phyloP scores from a whole-genome alignment of 208 protist genomes.

The Leishmania tarentolae region DNA sequence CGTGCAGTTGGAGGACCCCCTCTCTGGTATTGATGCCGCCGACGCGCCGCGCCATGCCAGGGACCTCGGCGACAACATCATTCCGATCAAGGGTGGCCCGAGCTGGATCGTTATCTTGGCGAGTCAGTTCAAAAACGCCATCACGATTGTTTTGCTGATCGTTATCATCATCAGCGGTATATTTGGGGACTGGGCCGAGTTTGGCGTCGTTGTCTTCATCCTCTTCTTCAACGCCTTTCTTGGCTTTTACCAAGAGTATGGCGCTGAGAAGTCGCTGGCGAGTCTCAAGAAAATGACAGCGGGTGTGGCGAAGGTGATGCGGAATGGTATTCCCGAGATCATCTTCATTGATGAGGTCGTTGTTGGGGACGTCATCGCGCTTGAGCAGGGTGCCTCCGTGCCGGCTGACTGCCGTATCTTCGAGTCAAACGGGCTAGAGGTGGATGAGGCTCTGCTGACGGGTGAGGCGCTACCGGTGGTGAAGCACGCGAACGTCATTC shows the following conservation, averaged over 20 bases:
- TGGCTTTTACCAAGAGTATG: conserved; percentile 90
- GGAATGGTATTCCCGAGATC: conserved; percentile 84
- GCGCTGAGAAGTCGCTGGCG: conserved; percentile 81
- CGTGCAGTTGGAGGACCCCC: conserved; percentile 66
- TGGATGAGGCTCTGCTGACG: conserved; percentile 94
- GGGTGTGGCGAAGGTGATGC: conserved; percentile 88
- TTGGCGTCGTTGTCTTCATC: conserved; percentile 82
- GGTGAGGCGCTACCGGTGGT: conserved; percentile 89
- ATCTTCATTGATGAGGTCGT: conserved; percentile 95
- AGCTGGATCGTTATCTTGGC: conserved; percentile 69
- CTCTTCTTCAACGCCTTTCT: conserved; percentile 88
- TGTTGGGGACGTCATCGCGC: conserved; percentile 95
- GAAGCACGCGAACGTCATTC: conserved; percentile 85
- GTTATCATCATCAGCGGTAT: conserved; percentile 81
- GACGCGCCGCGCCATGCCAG: conserved; percentile 59
- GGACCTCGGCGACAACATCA: conserved; percentile 79
- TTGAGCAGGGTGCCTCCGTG: conserved; percentile 92
- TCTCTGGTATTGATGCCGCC: conserved; percentile 42
- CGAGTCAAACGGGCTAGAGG: conserved; percentile 76
- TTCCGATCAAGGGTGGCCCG: conserved; percentile 76
- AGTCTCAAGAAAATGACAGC: conserved; percentile 89
- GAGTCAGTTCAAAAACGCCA: conserved; percentile 85
- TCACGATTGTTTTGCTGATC: conserved; percentile 83
- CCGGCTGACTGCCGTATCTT: conserved; percentile 96
- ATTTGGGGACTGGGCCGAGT: conserved; percentile 89